Base-by-base conservation (phyloP, 805 yeast genomes). In the Clavispora carvajalis region DNA sequence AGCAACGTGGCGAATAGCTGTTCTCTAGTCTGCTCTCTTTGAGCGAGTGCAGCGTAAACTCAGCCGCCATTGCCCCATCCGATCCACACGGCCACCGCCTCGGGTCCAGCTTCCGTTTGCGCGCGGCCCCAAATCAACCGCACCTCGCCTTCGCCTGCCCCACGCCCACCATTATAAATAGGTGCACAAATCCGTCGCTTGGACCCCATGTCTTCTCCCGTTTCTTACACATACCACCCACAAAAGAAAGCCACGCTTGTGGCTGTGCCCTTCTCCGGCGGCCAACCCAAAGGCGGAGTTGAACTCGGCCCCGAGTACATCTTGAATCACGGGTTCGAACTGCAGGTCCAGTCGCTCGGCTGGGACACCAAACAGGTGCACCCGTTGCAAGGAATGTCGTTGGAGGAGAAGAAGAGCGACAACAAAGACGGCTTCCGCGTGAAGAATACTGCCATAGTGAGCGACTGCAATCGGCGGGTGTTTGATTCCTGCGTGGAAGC, bases 191-290 rank as follows among this genome's bases (percentile, higher is more conserved):
- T 36, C 15, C 34, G 22, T 4, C 22, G 15, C 15, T 24, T n/a
- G 45, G 45, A 41, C 44, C 40, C 52, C 17, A 10, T 28, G 31
- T 28, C 29, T 8, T 26, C 29, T n/a, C 17, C 49, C 60, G 66
- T 69, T 40, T 52, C 64, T 34, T 84, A 71, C 70, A 77, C 79
- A 45, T 79, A 69, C 57, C 75, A 74, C 54, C 71, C 76, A 36
- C 57, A 68, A 36, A 78, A 71, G 53, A 69, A 76, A 38, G 76
- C 80, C 26, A 75, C 88, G n/a, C 68, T 91, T 39, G 77, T 93
- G 45, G 71, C 82, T 15, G 97, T 96, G 0, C 98, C 98, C 38
- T 93, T 91, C 64, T 79, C 89, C 26, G 98, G 97, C 18, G 99
- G 99, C 46, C 99, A 91, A 63, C 90, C 88, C 30, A 86, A 87